Percentiles rank a stretch among this genome's conserved stretches.
Evolutionary conservation across 768 basidiomycete genomes (phyloP).

Genomic region (Mycena vitilis): DNA sequence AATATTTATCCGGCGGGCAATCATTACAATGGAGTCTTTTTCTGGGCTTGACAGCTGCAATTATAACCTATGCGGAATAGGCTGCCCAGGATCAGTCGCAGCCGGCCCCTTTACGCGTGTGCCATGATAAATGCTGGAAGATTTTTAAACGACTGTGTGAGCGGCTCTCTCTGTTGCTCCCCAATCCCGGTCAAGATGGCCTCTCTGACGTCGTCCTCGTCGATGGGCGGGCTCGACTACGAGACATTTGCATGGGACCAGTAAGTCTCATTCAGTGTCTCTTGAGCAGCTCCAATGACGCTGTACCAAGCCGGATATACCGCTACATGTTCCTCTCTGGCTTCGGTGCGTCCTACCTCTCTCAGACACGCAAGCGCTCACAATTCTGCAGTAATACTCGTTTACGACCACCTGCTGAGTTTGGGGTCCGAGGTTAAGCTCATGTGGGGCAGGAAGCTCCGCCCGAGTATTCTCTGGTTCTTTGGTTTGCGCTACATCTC

Average conservation of each 20-base stretch:
- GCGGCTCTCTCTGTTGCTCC: neutral
- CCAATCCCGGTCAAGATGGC: neutral
- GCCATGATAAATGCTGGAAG: no score
- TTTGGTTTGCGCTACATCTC: slow-evolving; percentile 25
- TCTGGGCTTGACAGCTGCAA: slow-evolving; percentile 2
- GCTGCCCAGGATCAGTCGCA: neutral
- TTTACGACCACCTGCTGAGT: slow-evolving; percentile 31
- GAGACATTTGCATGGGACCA: slow-evolving; percentile 32
- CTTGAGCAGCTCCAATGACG: neutral
- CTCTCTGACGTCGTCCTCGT: neutral
- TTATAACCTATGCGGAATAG: slow-evolving; percentile 16
- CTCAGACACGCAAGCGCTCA: neutral
- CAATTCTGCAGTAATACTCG: slow-evolving; percentile 17
- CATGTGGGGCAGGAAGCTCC: slow-evolving; percentile 16
- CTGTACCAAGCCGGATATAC: slow-evolving; percentile 18
- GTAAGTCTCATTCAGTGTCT: slow-evolving; percentile 1
- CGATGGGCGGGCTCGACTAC: slow-evolving; percentile 27
- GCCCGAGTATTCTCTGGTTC: slow-evolving; percentile 21
- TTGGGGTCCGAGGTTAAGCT: slow-evolving; percentile 21
- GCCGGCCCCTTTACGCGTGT: neutral
- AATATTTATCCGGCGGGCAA: neutral
- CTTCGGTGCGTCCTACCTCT: slow-evolving; percentile 15
- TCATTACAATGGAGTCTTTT: no score
- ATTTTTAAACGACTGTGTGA: neutral
- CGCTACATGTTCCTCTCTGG: slow-evolving; percentile 31